Evolutionary conservation across 2,329 filamentous ascomycete species (phyloP).

Genomic region (Arthrinium phaeospermum): DNA sequence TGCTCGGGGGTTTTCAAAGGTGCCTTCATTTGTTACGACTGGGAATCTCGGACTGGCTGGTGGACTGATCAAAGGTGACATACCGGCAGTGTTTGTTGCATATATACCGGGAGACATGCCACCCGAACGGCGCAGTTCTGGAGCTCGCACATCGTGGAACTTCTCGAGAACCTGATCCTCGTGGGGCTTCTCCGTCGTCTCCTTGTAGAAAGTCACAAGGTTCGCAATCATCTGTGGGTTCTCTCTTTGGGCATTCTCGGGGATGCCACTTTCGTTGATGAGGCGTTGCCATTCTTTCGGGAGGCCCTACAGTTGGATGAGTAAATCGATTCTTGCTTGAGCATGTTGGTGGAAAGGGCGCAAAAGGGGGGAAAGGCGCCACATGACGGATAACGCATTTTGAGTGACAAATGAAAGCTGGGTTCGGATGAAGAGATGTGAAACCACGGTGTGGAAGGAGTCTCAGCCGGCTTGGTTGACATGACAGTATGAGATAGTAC

Average conservation of each 20-base stretch:
- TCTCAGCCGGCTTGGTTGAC: neutral
- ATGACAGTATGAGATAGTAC: neutral
- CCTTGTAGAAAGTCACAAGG: conserved; percentile 96
- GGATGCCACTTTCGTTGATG: conserved; percentile 93
- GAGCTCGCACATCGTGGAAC: conserved; percentile 82
- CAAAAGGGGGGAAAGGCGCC: conserved; percentile 23
- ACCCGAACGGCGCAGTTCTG: conserved; percentile 54
- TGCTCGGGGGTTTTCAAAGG: conserved; percentile 95
- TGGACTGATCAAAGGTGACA: conserved; percentile 73
- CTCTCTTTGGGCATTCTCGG: conserved; percentile 93
- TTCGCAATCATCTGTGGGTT: conserved; percentile 96
- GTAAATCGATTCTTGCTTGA: conserved; percentile 17
- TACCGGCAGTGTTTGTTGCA: conserved; percentile 60
- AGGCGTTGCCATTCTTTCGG: conserved; percentile 98
- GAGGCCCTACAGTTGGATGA: conserved; percentile 67
- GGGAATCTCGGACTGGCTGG: conserved; percentile 87
- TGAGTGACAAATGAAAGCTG: conserved; percentile 4
- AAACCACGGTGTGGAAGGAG: neutral
- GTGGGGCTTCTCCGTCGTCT: conserved; percentile 79
- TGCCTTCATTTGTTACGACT: conserved; percentile 82
- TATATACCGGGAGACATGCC: conserved; percentile 59
- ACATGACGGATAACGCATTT: neutral
- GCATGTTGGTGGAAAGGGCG: neutral
- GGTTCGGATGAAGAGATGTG: conserved; percentile 3
- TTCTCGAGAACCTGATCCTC: conserved; percentile 95